phyloP scores from a whole-genome alignment of 306 rosid genomes.

The Medicago truncatula region MtrunA17r5.0-ANR NC_053044.1:18212001-18212500 shows the following conservation, averaged over 20 bases:
- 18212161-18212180: background rate
- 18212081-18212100: conserved; percentile 74
- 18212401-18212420: conserved; percentile 48
- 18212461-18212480: too few species aligned
- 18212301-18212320: conserved; percentile 64
- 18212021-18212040: conserved; percentile 29
- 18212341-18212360: conserved; percentile 98
- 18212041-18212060: conserved; percentile 86
- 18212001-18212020: background rate
- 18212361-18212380: conserved; percentile 85
- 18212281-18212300: conserved; percentile 95
- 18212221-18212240: background rate
- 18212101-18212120: conserved; percentile 95
- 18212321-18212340: conserved; percentile 67
- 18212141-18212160: background rate
- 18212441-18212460: too few species aligned
- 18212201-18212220: background rate
- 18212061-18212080: conserved; percentile 85
- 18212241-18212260: conserved; percentile 59
- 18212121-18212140: background rate
- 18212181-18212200: conserved; percentile 21
- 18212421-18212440: conserved; percentile 18
- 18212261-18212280: conserved; percentile 88
- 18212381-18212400: conserved; percentile 22
- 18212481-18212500: conserved; percentile 6